Conservation (phyloP, 495 filamentous ascomycete species). For the Saxispiralis lemnorum region DNA sequence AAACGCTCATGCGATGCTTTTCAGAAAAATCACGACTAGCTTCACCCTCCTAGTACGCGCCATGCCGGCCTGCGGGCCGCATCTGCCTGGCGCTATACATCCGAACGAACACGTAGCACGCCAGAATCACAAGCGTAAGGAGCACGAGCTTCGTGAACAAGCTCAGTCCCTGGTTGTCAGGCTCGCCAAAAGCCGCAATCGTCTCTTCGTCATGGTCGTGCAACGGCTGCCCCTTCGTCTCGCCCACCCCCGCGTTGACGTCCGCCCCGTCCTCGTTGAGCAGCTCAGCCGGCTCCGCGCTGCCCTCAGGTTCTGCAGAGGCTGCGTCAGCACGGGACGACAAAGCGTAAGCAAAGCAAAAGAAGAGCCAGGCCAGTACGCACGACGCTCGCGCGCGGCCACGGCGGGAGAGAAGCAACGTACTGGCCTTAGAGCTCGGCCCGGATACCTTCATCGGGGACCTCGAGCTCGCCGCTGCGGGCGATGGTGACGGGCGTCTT, state of each 20-base stretch:
- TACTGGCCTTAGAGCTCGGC: conserved; percentile 60
- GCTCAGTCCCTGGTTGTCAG: neutral
- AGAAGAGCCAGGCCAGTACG: neutral
- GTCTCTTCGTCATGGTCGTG: neutral
- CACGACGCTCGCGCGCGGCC: neutral
- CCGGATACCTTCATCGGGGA: conserved; percentile 93
- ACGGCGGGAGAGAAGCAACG: conserved; percentile 1
- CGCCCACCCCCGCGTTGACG: neutral
- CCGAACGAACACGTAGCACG: neutral
- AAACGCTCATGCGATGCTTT: too few relatives aligned
- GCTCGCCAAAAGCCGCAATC: neutral
- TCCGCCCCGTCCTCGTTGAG: neutral
- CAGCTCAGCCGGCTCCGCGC: neutral
- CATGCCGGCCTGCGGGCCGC: conserved; percentile 1
- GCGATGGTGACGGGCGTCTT: conserved; percentile 60
- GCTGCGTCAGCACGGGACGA: neutral
- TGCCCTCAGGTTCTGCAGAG: neutral
- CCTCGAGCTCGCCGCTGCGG: conserved; percentile 82
- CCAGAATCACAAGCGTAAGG: neutral
- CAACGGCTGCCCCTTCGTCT: neutral
- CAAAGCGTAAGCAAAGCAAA: neutral
- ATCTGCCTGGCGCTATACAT: neutral
- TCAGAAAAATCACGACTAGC: too few relatives aligned
- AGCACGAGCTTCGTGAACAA: conserved; percentile 1
- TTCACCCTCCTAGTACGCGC: conserved; percentile 1